Evolutionary conservation across 805 yeast genomes (phyloP).

Genomic region (Saccharomycopsis microspora): DNA sequence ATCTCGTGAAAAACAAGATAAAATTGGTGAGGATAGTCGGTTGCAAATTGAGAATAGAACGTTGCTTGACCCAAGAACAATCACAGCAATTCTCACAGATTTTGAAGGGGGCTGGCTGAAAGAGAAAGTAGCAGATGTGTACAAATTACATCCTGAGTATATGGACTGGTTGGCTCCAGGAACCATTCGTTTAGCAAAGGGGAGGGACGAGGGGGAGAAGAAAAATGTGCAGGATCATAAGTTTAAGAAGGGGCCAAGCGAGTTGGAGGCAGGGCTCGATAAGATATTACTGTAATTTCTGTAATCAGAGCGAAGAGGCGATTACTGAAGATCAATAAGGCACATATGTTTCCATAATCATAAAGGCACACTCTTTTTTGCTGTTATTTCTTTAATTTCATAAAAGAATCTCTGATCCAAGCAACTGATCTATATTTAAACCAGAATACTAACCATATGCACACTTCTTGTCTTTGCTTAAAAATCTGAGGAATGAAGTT

Average conservation of each 20-base stretch:
- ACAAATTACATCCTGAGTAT: slow-evolving; percentile 5
- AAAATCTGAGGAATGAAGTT: too few species aligned
- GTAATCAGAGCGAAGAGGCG: background rate
- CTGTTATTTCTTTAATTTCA: too few species aligned
- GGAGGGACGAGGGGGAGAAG: slow-evolving; percentile 1
- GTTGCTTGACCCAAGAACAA: slow-evolving; percentile 14
- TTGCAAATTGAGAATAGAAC: slow-evolving; percentile 1
- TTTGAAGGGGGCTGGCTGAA: slow-evolving; percentile 3
- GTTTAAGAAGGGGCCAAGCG: slow-evolving; percentile 2
- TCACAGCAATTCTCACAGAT: slow-evolving; percentile 12
- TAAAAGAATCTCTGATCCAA: too few species aligned
- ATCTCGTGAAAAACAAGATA: slow-evolving; percentile 4
- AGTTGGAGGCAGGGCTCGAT: slow-evolving; percentile 3
- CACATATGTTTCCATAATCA: too few species aligned
- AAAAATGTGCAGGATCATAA: slow-evolving; percentile 11
- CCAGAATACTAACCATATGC: too few species aligned
- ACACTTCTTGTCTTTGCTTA: too few species aligned
- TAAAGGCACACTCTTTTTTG: too few species aligned
- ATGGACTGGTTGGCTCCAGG: slow-evolving; percentile 3
- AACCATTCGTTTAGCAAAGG: slow-evolving; percentile 7
- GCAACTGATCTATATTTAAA: too few species aligned
- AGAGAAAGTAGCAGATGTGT: slow-evolving; percentile 3
- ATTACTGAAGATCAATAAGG: too few species aligned
- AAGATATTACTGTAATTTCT: background rate
- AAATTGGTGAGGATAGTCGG: slow-evolving; percentile 7